Base-by-base conservation (phyloP, 164 flowering plant species). In the Cinnamomum micranthum region DNA sequence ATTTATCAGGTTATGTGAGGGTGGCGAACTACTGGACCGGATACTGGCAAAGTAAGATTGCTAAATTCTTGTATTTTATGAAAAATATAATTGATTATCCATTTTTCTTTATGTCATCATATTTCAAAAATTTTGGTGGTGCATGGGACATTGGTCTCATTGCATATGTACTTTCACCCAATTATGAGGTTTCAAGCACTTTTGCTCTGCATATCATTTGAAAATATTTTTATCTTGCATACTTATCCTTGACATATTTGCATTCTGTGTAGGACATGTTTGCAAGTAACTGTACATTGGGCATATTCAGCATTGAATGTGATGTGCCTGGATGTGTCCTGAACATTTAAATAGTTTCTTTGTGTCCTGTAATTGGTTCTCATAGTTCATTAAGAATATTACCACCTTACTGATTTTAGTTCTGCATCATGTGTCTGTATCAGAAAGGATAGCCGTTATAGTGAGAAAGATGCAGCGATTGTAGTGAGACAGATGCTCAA, bases 401-500 rank as follows among this genome's bases (percentile, higher is more conserved):
- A 4, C 10, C 69, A 33, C 28, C 33, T 23, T 17, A 66, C 50
- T 33, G 69, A 67, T 71, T 41, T 41, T 41, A 41, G 47, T 41
- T 41, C 47, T 41, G 47, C 47, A 41, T 41, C 27, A 28, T 69
- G 71, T 50, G 27, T n/a, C 55, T 72, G 27, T 55, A 52, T 77
- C 88, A 96, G 99, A 80, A 96, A 94, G 80, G 95, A 94, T 52
- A 94, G 97, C 72, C 97, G 97, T 71, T 96, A 96, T 75, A 80
- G 90, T 50, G 99, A 96, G 83, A 96, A 91, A 83, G 99, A 96
- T 81, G 98, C 98, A 11, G 97, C 99, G 74, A 84, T 87, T 51
- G 85, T 96, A 69, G 99, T 94, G 50, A 79, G 99, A 2, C 99
- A 96, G 80, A 96, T 96, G 99, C 98, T 96, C 52, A 92, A 87